phyloP scores from a whole-genome alignment of 1,139 yeast species.

The Blastobotrys niveus region DNA sequence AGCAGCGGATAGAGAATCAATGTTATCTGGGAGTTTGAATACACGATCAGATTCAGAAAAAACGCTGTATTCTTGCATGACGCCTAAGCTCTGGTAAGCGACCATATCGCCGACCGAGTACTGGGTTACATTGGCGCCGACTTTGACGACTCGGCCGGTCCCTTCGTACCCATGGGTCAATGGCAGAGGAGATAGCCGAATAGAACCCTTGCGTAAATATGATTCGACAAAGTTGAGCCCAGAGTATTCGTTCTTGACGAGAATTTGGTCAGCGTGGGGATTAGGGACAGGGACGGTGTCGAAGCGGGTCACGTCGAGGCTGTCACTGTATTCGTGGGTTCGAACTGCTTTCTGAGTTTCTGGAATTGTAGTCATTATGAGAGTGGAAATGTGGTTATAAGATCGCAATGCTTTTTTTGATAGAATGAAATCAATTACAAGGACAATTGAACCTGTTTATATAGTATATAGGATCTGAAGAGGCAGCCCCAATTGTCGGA shows the following conservation, averaged over 20 bases:
- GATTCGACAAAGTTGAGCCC: constrained; percentile 82
- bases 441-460: too few species aligned
- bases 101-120: constrained; percentile 69
- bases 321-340: constrained; percentile 49
- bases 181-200: constrained; percentile 55
- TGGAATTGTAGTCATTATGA: constrained; percentile 48
- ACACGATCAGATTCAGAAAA: constrained; percentile 49
- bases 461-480: too few species aligned
- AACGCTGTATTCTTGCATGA: constrained; percentile 71
- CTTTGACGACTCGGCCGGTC: constrained; percentile 63
- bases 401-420: too few species aligned
- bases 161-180: constrained; percentile 74
- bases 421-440: too few species aligned
- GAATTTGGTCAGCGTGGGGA: constrained; percentile 46
- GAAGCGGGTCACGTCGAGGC: constrained; percentile 48
- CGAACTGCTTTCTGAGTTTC: constrained; percentile 52
- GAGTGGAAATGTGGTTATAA: too few species aligned
- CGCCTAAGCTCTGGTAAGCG: too few species aligned
- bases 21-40: constrained; percentile 44
- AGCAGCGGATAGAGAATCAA: constrained; percentile 50
- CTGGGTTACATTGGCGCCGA: constrained; percentile 54
- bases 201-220: constrained; percentile 73
- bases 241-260: constrained; percentile 64
- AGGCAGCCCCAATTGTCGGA: too few species aligned
- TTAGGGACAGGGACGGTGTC: constrained; percentile 51